phyloP scores from a whole-genome alignment of 2,329 filamentous ascomycete genomes.

The Hysterium pulicare region DNA sequence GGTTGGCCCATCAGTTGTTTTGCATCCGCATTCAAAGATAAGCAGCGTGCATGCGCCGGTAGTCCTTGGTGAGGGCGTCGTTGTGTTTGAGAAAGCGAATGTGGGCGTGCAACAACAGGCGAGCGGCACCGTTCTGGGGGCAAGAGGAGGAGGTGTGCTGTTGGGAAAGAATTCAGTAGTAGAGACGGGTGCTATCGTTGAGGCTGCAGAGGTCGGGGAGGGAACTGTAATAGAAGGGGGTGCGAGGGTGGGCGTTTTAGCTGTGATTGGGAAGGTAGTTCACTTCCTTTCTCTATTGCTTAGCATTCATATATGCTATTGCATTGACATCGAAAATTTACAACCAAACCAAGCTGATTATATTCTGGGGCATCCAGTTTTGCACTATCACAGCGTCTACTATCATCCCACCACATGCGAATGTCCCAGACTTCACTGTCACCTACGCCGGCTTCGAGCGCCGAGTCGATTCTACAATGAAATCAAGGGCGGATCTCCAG shows the following conservation, averaged over 20 bases:
- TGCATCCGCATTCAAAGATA: slow-evolving; percentile 75
- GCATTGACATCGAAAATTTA: too few species aligned
- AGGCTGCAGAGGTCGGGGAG: slow-evolving; percentile 36
- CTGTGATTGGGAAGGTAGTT: slow-evolving; percentile 41
- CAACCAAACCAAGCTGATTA: too few species aligned
- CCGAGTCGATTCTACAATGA: slow-evolving; percentile 39
- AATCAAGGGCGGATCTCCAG: slow-evolving; percentile 26
- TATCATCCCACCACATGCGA: slow-evolving; percentile 33
- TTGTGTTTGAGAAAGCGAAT: slow-evolving; percentile 66
- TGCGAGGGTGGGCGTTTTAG: slow-evolving; percentile 30
- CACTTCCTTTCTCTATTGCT: slow-evolving; percentile 1
- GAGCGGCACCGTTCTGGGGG: slow-evolving; percentile 11
- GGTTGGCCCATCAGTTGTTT: slow-evolving; percentile 70
- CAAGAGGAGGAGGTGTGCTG: slow-evolving; percentile 27
- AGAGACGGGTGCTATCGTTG: slow-evolving; percentile 42
- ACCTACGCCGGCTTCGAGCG: slow-evolving; percentile 39
- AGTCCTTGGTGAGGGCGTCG: slow-evolving; percentile 54
- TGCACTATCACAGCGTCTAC: slow-evolving; percentile 43
- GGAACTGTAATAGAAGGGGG: slow-evolving; percentile 32
- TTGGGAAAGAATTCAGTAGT: slow-evolving; percentile 44
- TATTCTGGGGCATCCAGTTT: slow-evolving; percentile 25
- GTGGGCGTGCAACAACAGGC: slow-evolving; percentile 28
- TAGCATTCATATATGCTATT: too few species aligned
- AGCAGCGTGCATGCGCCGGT: slow-evolving; percentile 42
- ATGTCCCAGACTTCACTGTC: slow-evolving; percentile 45